Evolutionary conservation across 208 protist genomes (phyloP).

Genomic region (Trypanosoma theileri): DNA sequence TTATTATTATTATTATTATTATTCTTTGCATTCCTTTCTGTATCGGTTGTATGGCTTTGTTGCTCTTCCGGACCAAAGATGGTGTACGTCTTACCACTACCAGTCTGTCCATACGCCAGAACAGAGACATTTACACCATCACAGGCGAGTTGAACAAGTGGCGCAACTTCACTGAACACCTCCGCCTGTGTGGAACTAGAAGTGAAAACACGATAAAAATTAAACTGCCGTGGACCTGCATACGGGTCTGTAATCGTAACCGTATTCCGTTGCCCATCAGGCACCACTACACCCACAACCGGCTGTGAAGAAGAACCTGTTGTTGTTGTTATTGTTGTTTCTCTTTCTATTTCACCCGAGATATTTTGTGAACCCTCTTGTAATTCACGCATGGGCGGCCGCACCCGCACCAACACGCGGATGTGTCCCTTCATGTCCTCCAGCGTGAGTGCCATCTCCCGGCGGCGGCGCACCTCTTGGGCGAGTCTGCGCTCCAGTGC

Average conservation of each 20-base stretch:
- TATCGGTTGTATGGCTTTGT: background rate
- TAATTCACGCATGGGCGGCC: slow-evolving; percentile 18
- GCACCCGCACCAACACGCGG: slow-evolving; percentile 26
- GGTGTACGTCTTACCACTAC: slow-evolving; percentile 73
- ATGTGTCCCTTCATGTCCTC: slow-evolving; percentile 31
- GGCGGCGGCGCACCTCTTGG: slow-evolving; percentile 3
- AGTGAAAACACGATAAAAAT: slow-evolving; percentile 28
- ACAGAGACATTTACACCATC: slow-evolving; percentile 56
- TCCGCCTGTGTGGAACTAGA: slow-evolving; percentile 29
- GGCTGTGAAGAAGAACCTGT: background rate
- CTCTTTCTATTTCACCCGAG: background rate
- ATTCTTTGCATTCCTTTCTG: background rate
- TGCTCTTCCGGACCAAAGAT: slow-evolving; percentile 41
- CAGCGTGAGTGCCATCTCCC: slow-evolving; percentile 9
- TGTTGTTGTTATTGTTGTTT: background rate
- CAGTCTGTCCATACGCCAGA: slow-evolving; percentile 64
- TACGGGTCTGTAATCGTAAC: slow-evolving; percentile 12
- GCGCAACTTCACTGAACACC: slow-evolving; percentile 37
- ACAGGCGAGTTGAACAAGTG: slow-evolving; percentile 43
- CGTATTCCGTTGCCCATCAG: slow-evolving; percentile 5
- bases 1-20: slow-evolving; percentile 1
- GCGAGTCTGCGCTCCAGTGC: slow-evolving; percentile 12
- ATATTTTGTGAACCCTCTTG: background rate
- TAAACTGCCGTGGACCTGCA: slow-evolving; percentile 9
- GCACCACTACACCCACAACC: slow-evolving; percentile 8